Percentiles rank a stretch among this genome's conserved stretches.
Evolutionary conservation across 345 rosid species (phyloP).

Genomic region (Euphorbia peplus): DNA sequence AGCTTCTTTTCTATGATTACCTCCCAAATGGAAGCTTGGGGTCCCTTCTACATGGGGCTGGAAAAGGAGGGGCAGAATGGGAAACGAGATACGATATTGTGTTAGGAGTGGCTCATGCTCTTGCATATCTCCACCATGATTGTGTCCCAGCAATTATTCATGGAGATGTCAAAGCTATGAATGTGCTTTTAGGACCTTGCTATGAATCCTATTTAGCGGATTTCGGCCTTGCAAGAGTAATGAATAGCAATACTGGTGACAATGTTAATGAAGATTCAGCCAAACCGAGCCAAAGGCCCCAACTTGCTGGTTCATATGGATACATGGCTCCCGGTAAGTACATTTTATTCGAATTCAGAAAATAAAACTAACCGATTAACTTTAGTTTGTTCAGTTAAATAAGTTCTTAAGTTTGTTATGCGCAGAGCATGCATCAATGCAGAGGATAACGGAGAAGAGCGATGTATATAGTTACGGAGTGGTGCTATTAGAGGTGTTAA

Average conservation of each 20-base stretch:
- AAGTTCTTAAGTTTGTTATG: conserved; percentile 1
- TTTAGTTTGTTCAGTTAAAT: neutral
- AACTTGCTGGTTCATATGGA: conserved; percentile 92
- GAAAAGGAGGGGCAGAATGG: conserved; percentile 81
- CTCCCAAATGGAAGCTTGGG: conserved; percentile 95
- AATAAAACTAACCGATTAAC: too few species aligned
- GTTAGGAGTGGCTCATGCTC: conserved; percentile 83
- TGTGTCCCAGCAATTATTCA: conserved; percentile 83
- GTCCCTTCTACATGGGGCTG: conserved; percentile 76
- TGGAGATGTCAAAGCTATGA: conserved; percentile 94
- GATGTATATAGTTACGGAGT: conserved; percentile 92
- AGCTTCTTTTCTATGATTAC: conserved; percentile 80
- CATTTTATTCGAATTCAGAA: neutral
- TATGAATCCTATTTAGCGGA: conserved; percentile 81
- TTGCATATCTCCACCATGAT: conserved; percentile 90
- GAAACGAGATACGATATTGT: conserved; percentile 68
- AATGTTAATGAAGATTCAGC: conserved; percentile 34
- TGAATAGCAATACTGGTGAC: conserved; percentile 26
- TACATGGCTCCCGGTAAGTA: conserved; percentile 99
- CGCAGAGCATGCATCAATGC: conserved; percentile 81
- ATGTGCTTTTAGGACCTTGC: conserved; percentile 68
- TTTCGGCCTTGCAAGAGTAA: conserved; percentile 73
- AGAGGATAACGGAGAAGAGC: conserved; percentile 72
- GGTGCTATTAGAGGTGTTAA: conserved; percentile 72
- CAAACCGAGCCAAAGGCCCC: conserved; percentile 53